Evolutionary conservation across 176 grass and related monocot genomes (phyloP), one percentile per base, ranked within the genome.

Genomic region (Oryza brachyantha): DNA sequence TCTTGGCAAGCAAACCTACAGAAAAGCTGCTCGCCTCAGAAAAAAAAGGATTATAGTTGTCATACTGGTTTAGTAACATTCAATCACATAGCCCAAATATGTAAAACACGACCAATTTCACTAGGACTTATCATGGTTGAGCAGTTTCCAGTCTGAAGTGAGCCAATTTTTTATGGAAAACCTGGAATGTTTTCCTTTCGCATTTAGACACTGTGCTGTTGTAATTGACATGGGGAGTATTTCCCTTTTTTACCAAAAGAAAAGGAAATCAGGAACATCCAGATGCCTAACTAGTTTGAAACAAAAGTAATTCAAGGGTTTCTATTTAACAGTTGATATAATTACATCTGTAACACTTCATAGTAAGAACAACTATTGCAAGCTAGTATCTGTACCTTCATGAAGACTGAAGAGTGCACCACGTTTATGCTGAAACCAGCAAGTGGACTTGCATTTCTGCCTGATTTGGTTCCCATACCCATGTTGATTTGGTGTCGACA

Each of bases 1-100:
- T 90, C 22, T 48, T 78, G n/a, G 61, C 74, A 88, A 86, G 68
- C 37, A 71, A 93, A 82, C 66, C 68, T 72, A 77, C 43, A 88
- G 79, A 68, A 57, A 57, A 57, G 52, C 52, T 11, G 4, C 38
- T 61, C 37, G 75, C 43, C 22, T 70, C 9, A 54, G 35, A 8
- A n/a, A 77, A 70, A 81, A 28, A n/a, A n/a, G n/a, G 3, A 72
- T 50, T 42, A 4, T 19, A 55, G 19, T 72, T 65, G 1, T 42
- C 41, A 29, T 77, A 55, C 52, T 55, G 52, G 13, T n/a, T 37
- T 7, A 77, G 26, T 54, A 81, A 26, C 32, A 79, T 31, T 61
- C 37, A 7, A 29, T 41, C 10, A 7, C 66, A 62, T 50, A 57
- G 34, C 22, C 2, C 77, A 82, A 77, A n/a, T 24, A 46, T 26